Percentiles rank a stretch among this genome's conserved stretches.
Conservation (phyloP, 2,329 filamentous ascomycete genomes). For the Plenodomus lindquistii region DNA sequence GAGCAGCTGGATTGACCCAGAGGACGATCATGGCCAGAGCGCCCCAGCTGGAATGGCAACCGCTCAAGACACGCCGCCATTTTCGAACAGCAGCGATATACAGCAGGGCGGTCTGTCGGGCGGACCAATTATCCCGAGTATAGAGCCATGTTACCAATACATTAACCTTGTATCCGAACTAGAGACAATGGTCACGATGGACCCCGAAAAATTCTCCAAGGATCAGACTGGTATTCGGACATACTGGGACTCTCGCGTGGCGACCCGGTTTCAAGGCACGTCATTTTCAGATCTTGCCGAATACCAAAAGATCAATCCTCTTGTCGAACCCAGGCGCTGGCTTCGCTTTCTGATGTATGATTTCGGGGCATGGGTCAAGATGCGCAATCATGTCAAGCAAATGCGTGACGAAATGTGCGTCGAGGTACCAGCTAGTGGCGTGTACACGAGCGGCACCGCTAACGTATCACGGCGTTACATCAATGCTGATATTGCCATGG, state of each 20-base stretch:
- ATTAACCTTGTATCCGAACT: background rate
- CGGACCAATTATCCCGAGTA: too few relatives aligned
- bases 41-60: too few relatives aligned
- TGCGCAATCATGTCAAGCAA: background rate
- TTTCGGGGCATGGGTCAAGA: background rate
- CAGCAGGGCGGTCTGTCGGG: too few relatives aligned
- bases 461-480: too few relatives aligned
- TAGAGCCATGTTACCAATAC: background rate
- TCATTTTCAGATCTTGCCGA: background rate
- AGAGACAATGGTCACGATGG: background rate
- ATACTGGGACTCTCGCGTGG: background rate
- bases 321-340: background rate
- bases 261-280: background rate
- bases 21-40: too few relatives aligned
- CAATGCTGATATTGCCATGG: too few relatives aligned
- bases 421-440: background rate
- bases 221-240: background rate
- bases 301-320: background rate
- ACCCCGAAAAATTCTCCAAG: too few relatives aligned
- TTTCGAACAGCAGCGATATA: too few relatives aligned
- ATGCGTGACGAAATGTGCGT: background rate
- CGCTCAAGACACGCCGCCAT: too few relatives aligned
- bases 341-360: background rate
- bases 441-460: background rate
- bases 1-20: too few relatives aligned